Evolutionary conservation across 495 filamentous ascomycete genomes (phyloP).

Genomic region (Xylaria telfairii): DNA sequence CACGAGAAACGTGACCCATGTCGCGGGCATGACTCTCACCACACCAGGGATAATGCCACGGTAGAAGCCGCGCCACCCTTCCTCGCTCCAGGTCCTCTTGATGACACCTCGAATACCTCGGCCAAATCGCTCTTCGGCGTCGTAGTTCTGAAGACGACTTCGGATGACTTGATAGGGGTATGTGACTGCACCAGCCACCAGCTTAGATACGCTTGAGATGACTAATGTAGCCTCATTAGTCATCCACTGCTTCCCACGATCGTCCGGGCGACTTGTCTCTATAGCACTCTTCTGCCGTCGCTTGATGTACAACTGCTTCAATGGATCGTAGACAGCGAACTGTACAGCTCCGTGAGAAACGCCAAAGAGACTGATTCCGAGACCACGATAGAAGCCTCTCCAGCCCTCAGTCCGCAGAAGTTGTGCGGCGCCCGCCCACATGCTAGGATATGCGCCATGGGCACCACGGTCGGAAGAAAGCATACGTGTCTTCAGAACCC

Average conservation of each 20-base stretch:
- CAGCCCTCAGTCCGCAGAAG: slow-evolving; percentile 74
- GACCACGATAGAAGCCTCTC: slow-evolving; percentile 80
- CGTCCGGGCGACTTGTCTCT: background rate
- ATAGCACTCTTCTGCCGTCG: slow-evolving; percentile 35
- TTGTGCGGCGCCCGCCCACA: slow-evolving; percentile 68
- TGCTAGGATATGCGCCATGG: slow-evolving; percentile 81
- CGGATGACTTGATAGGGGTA: slow-evolving; percentile 95
- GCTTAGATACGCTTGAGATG: slow-evolving; percentile 80
- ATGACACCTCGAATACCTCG: slow-evolving; percentile 74
- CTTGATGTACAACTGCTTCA: slow-evolving; percentile 65
- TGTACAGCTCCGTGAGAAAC: slow-evolving; percentile 94
- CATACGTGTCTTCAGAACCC: slow-evolving; percentile 99
- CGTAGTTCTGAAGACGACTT: slow-evolving; percentile 85
- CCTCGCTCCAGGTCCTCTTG: slow-evolving; percentile 72
- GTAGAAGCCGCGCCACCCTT: slow-evolving; percentile 88
- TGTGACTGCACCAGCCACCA: slow-evolving; percentile 83
- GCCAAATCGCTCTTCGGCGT: slow-evolving; percentile 72
- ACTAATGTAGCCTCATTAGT: slow-evolving; percentile 78
- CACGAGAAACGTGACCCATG: slow-evolving; percentile 96
- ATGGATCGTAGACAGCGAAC: slow-evolving; percentile 92
- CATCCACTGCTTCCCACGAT: slow-evolving; percentile 48
- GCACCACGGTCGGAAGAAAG: slow-evolving; percentile 74
- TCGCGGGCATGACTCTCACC: slow-evolving; percentile 87
- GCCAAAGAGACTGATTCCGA: slow-evolving; percentile 84
- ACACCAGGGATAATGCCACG: slow-evolving; percentile 89